Conservation (phyloP, 495 filamentous ascomycete genomes). For the Aspergillus taichungensis region DNA sequence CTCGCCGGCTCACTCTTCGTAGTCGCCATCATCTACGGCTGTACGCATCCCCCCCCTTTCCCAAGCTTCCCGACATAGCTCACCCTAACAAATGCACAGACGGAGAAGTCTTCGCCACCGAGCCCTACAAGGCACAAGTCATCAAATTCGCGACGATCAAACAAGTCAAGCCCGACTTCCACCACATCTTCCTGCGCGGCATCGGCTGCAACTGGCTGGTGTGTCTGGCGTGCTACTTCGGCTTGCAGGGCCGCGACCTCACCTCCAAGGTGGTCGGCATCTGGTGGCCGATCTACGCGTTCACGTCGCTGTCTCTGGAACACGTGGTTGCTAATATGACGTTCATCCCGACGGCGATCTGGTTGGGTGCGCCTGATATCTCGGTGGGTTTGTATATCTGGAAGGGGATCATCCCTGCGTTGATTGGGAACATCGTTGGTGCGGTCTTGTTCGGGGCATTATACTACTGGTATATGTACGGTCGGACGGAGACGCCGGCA, state of each 20-base stretch:
- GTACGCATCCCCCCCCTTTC: slow-evolving; percentile 20
- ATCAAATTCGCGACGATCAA: slow-evolving; percentile 46
- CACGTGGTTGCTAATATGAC: slow-evolving; percentile 62
- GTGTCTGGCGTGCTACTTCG: slow-evolving; percentile 49
- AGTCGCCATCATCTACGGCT: slow-evolving; percentile 50
- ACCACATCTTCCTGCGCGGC: slow-evolving; percentile 50
- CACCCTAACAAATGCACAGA: slow-evolving; percentile 21
- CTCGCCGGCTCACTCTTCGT: slow-evolving; percentile 51
- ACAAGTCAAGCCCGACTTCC: slow-evolving; percentile 47
- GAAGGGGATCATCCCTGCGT: slow-evolving; percentile 53
- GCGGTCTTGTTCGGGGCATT: slow-evolving; percentile 41
- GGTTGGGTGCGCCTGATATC: slow-evolving; percentile 39
- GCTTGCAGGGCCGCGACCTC: slow-evolving; percentile 46
- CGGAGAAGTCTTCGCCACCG: slow-evolving; percentile 46
- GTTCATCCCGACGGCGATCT: slow-evolving; percentile 51
- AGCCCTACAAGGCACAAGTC: slow-evolving; percentile 40
- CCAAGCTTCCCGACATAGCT: not conserved
- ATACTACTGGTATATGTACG: slow-evolving; percentile 46
- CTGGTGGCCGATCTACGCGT: slow-evolving; percentile 55
- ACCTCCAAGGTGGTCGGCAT: slow-evolving; percentile 51
- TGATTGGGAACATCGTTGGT: slow-evolving; percentile 51
- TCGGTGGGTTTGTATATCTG: slow-evolving; percentile 51
- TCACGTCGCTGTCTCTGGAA: slow-evolving; percentile 50
- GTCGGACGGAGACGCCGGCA: too few relatives aligned
- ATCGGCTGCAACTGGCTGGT: slow-evolving; percentile 61